These are phyloP conservation scores for Trichosporon sp. DNA, from an alignment of 1,284 basidiomycete species.

Conservation along the genomic window DNA sequence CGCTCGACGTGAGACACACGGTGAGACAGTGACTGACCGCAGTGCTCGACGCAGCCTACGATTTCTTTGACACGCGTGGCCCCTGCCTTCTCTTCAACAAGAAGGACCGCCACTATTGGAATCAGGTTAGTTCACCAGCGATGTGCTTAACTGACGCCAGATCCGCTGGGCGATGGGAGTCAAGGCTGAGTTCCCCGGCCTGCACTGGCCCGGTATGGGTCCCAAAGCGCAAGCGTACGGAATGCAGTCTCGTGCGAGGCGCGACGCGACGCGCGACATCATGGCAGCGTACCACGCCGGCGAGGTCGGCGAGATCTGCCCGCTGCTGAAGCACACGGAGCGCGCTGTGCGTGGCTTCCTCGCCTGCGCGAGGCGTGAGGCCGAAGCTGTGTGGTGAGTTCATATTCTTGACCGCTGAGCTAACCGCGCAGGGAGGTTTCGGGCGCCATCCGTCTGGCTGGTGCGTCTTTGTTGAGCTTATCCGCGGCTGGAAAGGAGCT, in stretches of 20 bases:
- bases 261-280: background rate
- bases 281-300: background rate
- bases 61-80: constrained; percentile 33
- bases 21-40: constrained; percentile 1
- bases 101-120: constrained; percentile 8
- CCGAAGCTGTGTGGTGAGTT: constrained; percentile 22
- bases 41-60: constrained; percentile 34
- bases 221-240: constrained; percentile 16
- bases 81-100: constrained; percentile 6
- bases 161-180: constrained; percentile 30
- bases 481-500: background rate
- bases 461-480: constrained; percentile 16
- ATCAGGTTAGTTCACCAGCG: background rate
- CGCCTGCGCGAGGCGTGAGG: constrained; percentile 33
- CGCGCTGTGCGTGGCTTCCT: constrained; percentile 36
- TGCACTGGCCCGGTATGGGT: constrained; percentile 36
- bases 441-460: constrained; percentile 27
- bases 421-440: constrained; percentile 32
- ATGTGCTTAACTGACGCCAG: constrained; percentile 18
- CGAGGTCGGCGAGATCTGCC: constrained; percentile 29
- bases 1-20: constrained; percentile 25
- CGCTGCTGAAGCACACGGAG: constrained; percentile 31
- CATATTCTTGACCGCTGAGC: background rate
- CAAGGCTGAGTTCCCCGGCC: constrained; percentile 18
- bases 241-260: background rate